Evolutionary conservation across 352 stramenopile species (phyloP).

Genomic region (Phytopythium montanum): DNA sequence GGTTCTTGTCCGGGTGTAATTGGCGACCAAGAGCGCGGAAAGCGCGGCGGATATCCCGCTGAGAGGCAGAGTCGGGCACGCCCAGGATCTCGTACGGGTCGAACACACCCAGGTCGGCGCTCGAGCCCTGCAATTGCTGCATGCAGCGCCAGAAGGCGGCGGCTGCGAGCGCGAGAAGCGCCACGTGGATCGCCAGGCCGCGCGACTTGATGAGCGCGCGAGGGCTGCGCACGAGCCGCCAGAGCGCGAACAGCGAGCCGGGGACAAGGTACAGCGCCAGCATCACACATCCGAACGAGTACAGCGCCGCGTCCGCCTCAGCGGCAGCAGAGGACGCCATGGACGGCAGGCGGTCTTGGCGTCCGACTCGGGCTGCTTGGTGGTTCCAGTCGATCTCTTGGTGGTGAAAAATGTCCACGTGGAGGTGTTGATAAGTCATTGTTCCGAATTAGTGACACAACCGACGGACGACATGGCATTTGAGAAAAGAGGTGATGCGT

Average conservation of each 20-base stretch:
- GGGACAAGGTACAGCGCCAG: conserved; percentile 76
- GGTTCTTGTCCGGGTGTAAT: conserved; percentile 85
- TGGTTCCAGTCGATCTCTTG: background rate
- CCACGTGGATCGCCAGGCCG: conserved; percentile 44
- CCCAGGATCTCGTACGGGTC: conserved; percentile 86
- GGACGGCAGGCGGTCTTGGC: background rate
- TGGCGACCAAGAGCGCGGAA: conserved; percentile 62
- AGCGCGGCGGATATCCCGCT: conserved; percentile 69
- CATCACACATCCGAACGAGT: conserved; percentile 82
- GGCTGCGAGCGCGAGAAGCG: conserved; percentile 44
- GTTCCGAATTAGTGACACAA: background rate
- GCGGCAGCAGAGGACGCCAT: background rate
- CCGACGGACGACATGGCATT: background rate
- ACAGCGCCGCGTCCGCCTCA: conserved; percentile 77
- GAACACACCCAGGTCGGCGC: conserved; percentile 70
- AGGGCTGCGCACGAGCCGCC: conserved; percentile 39
- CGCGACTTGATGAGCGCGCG: conserved; percentile 36
- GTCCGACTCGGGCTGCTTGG: background rate
- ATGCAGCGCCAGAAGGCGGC: conserved; percentile 46
- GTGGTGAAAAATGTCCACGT: background rate
- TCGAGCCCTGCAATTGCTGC: conserved; percentile 58
- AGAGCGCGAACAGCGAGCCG: conserved; percentile 45
- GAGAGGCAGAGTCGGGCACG: conserved; percentile 47
- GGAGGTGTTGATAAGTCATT: background rate
- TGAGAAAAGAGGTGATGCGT: background rate